Percentiles rank a stretch among this genome's conserved stretches.
Evolutionary conservation across 257 asterid genomes (phyloP).

Genomic region (Solanum habrochaites): DNA sequence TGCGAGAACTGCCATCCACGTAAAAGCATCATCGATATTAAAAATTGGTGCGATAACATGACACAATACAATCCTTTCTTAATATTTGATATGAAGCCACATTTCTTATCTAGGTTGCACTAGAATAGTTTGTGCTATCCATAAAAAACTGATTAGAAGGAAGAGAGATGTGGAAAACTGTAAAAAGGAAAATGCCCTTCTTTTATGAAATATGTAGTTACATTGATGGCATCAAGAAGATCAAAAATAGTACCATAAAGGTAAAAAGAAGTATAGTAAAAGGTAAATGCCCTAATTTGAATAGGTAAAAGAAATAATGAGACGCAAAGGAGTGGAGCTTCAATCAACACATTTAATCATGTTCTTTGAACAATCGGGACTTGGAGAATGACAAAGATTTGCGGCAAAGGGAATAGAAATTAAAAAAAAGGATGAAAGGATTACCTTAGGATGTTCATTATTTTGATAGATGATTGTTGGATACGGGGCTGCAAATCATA

Average conservation of each 20-base stretch:
- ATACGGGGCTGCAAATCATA: conserved; percentile 77
- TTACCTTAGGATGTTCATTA: conserved; percentile 78
- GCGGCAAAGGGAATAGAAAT: not conserved
- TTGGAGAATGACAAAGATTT: not conserved
- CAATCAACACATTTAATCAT: not conserved
- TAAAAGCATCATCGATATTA: not conserved
- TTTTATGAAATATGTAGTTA: not conserved
- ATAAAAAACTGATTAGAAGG: not conserved
- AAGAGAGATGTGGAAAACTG: not conserved
- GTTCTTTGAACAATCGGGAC: not conserved
- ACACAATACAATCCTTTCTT: not conserved
- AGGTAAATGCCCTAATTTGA: not conserved
- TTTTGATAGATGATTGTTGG: conserved; percentile 81
- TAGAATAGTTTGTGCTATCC: not conserved
- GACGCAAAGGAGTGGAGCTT: not conserved
- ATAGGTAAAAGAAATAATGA: not conserved
- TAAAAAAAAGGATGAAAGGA: conserved; percentile 4
- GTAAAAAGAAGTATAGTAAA: not conserved
- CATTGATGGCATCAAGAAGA: not conserved
- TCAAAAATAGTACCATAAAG: not conserved
- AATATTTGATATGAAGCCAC: not conserved
- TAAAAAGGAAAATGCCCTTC: not conserved
- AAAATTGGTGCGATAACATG: not conserved
- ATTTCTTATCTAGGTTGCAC: not conserved
- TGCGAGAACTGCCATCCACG: conserved; percentile 61